Evolutionary conservation across 257 asterid genomes (phyloP), one percentile per base, ranked within the genome.

Genomic region (Agastache rugosa): DNA sequence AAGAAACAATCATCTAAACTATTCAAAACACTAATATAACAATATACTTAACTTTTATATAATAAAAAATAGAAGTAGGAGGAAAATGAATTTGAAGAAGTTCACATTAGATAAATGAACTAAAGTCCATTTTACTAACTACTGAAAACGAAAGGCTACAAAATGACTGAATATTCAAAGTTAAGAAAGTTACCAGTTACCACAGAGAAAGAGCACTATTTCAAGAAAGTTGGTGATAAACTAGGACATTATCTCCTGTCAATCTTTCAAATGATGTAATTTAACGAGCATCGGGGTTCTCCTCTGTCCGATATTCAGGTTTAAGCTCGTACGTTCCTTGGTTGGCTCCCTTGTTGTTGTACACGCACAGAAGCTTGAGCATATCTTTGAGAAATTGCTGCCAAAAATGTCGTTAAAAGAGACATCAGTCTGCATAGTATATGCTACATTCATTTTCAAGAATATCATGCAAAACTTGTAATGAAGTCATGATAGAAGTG

Each of bases 341-440:
- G 81, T 89, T 92, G 51, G 90, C 84, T 71, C 98, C 98, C 81
- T 91, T 91, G 87, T 91, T 88, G 73, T 91, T 93, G 86, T 91
- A 93, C 61, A 87, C 82, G 16, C 96, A 93, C 11, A 93, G 90
- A 35, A 85, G 81, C 86, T 91, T 91, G 37, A 93, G 97, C 96
- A 93, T 87, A 66, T 89, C 96, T 82, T 93, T 93, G 72, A 93
- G 81, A 80, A 91, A 93, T 91, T 93, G 97, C 97, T 93, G 95
- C 75, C 42, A 77, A 1, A 23, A 56, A 37, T 53, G 27, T 20
- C 2, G 39, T 69, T 16, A 48, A 29, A 31, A 64, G 54, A 34
- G 45, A 65, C 48, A 59, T 73, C 27, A 56, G 68, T 41, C 16
- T 23, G 50, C 29, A 63, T 11, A 25, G 61, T 31, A 19, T 16